phyloP scores from a whole-genome alignment of 2,329 filamentous ascomycete genomes.

The Alternaria panax region DNA sequence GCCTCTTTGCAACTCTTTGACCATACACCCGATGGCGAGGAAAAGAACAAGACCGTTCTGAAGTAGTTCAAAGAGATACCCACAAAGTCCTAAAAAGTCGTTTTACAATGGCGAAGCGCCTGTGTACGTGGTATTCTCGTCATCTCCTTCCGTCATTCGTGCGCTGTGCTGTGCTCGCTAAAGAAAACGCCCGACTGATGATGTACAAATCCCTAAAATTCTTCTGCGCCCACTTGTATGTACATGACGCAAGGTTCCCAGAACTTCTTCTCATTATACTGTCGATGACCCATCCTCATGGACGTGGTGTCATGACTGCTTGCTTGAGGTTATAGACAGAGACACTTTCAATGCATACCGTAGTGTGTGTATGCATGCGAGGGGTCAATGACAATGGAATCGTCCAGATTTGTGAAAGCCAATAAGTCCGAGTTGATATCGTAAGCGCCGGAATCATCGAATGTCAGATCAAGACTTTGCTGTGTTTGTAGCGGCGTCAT shows the following conservation, averaged over 20 bases:
- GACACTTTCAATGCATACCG: conserved; percentile 1
- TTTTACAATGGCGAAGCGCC: not conserved
- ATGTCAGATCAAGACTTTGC: conserved; percentile 42
- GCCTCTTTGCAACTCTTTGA: not conserved
- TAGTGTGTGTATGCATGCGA: conserved; percentile 27
- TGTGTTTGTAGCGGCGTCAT: conserved; percentile 46
- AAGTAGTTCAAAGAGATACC: not conserved
- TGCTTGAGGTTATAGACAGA: no score
- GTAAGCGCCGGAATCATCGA: conserved; percentile 43
- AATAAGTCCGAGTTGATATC: conserved; percentile 42
- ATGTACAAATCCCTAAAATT: not conserved
- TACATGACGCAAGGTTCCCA: not conserved
- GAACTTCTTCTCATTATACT: not conserved
- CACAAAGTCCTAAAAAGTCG: not conserved
- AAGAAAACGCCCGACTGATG: not conserved
- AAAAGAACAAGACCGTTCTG: not conserved
- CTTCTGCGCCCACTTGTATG: not conserved
- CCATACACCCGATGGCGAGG: not conserved
- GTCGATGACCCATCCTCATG: not conserved
- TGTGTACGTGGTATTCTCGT: not conserved
- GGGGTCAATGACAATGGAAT: conserved; percentile 40
- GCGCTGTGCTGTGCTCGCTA: not conserved
- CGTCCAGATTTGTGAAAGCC: conserved; percentile 42
- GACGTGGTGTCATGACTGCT: not conserved
- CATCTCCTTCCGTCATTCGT: not conserved